A percentile compares a stretch with the other conserved stretches of the same genome.
phyloP scores from a whole-genome alignment of 164 flowering plant species.

The Litsea cubeba region DNA sequence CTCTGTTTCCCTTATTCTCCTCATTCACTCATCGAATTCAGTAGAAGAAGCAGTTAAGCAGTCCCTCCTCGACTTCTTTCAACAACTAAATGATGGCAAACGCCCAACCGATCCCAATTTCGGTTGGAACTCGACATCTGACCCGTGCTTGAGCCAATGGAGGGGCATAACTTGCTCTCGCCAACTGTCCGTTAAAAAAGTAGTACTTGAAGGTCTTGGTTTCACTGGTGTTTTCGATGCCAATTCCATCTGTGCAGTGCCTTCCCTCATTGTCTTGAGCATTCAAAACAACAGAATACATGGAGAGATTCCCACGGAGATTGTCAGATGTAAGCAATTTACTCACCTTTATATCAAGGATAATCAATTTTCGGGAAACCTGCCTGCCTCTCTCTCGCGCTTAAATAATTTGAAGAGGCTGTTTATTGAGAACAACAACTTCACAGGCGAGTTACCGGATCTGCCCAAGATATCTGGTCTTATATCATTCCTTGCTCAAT shows the following conservation, averaged over 20 bases:
- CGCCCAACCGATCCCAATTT: conserved; percentile 10
- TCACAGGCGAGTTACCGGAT: conserved; percentile 47
- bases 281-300: conserved; percentile 33
- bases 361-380: conserved; percentile 33
- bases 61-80: conserved; percentile 27
- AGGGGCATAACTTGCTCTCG: conserved; percentile 28
- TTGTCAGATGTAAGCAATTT: conserved; percentile 38
- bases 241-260: conserved; percentile 26
- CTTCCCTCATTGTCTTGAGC: conserved; percentile 30
- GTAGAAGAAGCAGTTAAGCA: conserved; percentile 23
- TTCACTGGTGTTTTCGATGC: conserved; percentile 35
- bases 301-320: conserved; percentile 33
- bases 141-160: conserved; percentile 46
- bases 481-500: conserved; percentile 32
- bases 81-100: conserved; percentile 13
- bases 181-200: conserved; percentile 12
- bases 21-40: conserved; percentile 18
- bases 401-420: conserved; percentile 36
- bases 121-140: conserved; percentile 37
- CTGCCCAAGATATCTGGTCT: conserved; percentile 39
- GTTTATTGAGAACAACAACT: conserved; percentile 33
- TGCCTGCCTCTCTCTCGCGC: conserved; percentile 32
- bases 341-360: conserved; percentile 27
- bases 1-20: conserved; percentile 23
- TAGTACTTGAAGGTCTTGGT: conserved; percentile 23